Base-by-base conservation (phyloP, 2,329 filamentous ascomycete species). In the Pestalotiopsis sp. region DNA sequence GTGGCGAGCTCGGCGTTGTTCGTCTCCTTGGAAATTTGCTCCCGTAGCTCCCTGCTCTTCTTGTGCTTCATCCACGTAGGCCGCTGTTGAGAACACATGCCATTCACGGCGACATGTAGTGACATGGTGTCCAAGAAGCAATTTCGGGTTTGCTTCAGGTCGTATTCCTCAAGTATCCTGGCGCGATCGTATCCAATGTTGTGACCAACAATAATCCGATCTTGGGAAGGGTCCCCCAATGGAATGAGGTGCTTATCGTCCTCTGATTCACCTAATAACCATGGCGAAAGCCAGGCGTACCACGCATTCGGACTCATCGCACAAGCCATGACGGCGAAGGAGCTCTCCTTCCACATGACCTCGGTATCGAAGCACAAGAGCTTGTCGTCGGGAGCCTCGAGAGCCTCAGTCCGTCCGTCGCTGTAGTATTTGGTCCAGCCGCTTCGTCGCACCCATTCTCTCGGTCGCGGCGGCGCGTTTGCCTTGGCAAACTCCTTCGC, bases 41-140 rank as follows among this genome's bases (percentile, higher is more conserved):
- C 95, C 64, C 93, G 86, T 60, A 95, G 76, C 76, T 98, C 95
- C 68, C 92, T 88, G 72, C 92, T 94, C 82, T 99, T 99, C 78
- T 94, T 93, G 80, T 97, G 93, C 79, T 93, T 97, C 91, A 98
- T 94, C 96, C 96, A 99, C 0, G 93, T 97, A 9, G 97, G 96
- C 64, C 96, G 89, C 80, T 99, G 96, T 72, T 93, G 91, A 25
- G 96, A 98, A 80, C 96, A 99, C 96, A 99, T 99, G 71, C 96
- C 96, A 77, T 99, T 99, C 27, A 97, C 95, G 2, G 97, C 97
- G 7, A 97, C 95, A 78, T 99, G 96, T 23, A 99, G 84, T 1
- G 95, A 98, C 96, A 99, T 99, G 38, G 96, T 99, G 78, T 99
- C 96, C 65, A 99, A 82, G 77, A 97, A 99, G 58, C 89, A 92